Base-by-base conservation (phyloP, 2,329 filamentous ascomycete species). In the Scytalidium sp. region DNA sequence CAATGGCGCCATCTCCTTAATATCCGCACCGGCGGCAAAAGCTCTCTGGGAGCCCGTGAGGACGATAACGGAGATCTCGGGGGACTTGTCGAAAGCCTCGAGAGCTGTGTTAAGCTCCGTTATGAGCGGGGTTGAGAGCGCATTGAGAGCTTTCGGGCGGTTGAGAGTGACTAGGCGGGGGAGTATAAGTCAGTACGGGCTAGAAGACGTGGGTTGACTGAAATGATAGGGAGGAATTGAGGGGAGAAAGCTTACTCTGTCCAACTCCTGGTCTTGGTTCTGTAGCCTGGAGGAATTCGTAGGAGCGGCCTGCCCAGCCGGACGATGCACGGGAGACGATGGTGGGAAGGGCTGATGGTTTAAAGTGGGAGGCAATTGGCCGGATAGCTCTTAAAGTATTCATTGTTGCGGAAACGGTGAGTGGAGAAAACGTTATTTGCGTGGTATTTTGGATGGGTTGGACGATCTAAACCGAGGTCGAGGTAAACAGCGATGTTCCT, bases 1-100 rank as follows among this genome's bases (percentile, higher is more conserved):
- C 36, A 97, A 83, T 53, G 90, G 85, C 23, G 90, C 88, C 94
- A 99, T 99, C 73, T 99, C 94, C 72, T 97, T 97, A 76, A 99
- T 99, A 71, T 99, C 94, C 53, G 94, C 94, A 46, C 94, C 94
- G 41, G 94, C 93, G 23, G 93, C 93, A 66, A 97, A 99, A 40
- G 93, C 92, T 70, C 87, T 90, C 58, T 90, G 78, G 42, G 87
- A 95, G 49, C 94, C 94, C 1, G 94, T 97, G 51, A 99, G 77
- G 51, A 99, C 71, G 60, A 96, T 90, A 60, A 86, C 87, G 9
- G 83, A 81, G 56, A 91, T 86, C 25, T 79, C 76, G 50, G 85
- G 78, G 55, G 88, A 83, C 43, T 77, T 69, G 64, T 93, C 87
- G 71, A 92, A 84, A 51, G 81, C 76, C 54, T 72, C 72, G 48